These are phyloP conservation scores for Lobosporangium transversale DNA, from an alignment of 192 early-diverging fungal genomes.

Conservation along the genomic window DNA sequence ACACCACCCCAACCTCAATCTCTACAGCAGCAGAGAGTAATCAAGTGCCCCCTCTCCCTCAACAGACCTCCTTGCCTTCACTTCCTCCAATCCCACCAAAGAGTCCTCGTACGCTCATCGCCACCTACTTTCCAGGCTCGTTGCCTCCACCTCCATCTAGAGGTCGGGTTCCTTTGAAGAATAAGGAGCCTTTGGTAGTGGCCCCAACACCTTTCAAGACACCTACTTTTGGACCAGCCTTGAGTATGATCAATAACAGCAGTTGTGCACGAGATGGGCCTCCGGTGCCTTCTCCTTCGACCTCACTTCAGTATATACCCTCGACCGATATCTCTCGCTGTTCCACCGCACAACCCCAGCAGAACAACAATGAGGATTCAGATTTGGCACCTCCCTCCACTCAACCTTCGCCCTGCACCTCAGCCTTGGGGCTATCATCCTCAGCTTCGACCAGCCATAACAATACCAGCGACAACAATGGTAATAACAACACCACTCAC, in stretches of 20 bases:
- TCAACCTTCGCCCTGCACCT: slow-evolving; percentile 20
- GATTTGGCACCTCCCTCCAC: background rate
- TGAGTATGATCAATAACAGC: background rate
- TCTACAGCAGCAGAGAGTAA: background rate
- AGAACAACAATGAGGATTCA: background rate
- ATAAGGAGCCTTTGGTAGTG: slow-evolving; percentile 1
- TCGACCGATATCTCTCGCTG: slow-evolving; percentile 16
- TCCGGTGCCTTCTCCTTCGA: slow-evolving; percentile 25
- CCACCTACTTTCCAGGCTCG: slow-evolving; percentile 39
- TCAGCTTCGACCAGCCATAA: background rate
- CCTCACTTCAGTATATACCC: slow-evolving; percentile 28
- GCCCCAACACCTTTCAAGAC: slow-evolving; percentile 38
- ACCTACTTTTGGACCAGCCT: slow-evolving; percentile 42
- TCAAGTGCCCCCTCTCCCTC: background rate
- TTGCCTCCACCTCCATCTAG: slow-evolving; percentile 36
- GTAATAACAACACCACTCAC: slow-evolving; percentile 11
- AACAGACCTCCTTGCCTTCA: slow-evolving; percentile 11
- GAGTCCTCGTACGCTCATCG: slow-evolving; percentile 35
- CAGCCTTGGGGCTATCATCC: slow-evolving; percentile 8
- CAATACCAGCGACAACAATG: background rate
- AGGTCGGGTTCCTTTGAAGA: background rate
- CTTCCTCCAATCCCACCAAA: slow-evolving; percentile 35
- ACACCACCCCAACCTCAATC: slow-evolving; percentile 9
- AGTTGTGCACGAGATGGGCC: slow-evolving; percentile 4
- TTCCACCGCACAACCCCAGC: background rate